Base-by-base conservation (phyloP, 2,329 filamentous ascomycete genomes). In the Penicillium sp. region DNA sequence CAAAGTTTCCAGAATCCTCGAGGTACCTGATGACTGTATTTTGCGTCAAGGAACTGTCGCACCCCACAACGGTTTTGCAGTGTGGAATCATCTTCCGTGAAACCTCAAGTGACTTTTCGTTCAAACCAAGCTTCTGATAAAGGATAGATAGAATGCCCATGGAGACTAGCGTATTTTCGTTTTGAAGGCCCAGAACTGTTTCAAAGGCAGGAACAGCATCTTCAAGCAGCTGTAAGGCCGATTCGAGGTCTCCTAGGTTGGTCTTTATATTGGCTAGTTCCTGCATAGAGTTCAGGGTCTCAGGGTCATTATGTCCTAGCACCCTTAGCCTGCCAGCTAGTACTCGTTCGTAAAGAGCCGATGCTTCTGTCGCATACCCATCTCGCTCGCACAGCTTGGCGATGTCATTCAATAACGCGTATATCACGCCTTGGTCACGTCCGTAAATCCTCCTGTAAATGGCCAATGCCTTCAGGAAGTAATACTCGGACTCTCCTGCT, bases 221-320 rank as follows among this genome's bases (percentile, higher is more conserved):
- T 48, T 68, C 65, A 2, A 69, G 59, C 3, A 69, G 58, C 6
- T 67, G 55, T 3, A 68, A 60, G 0, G 67, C 67, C 1, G 66
- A 62, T 55, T 67, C 64, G 5, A 67, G 35, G 51, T 69, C 67
- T 8, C 67, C 67, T 1, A 69, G 49, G 7, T 56, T 56, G 18
- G 64, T 59, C 43, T 68, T 68, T 12, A 68, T 56, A 38, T 62
- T 63, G 16, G 67, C 67, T 45, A 69, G 62, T 30, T 66, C 61
- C 48, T 68, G 66, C 66, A 68, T 69, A 47, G 63, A 68, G 40
- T 55, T 63, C 23, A 69, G 56, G 1, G 67, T 69, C n/a, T 69
- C 66, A 5, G 67, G 67, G 3, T 64, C 64, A 52, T 68, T 66
- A 24, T 65, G 63, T 11, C 67, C 67, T 2, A 68, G 60, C 1